Conservation (phyloP, 129 eudicot species). For the Heracleum sosnowskyi region DNA sequence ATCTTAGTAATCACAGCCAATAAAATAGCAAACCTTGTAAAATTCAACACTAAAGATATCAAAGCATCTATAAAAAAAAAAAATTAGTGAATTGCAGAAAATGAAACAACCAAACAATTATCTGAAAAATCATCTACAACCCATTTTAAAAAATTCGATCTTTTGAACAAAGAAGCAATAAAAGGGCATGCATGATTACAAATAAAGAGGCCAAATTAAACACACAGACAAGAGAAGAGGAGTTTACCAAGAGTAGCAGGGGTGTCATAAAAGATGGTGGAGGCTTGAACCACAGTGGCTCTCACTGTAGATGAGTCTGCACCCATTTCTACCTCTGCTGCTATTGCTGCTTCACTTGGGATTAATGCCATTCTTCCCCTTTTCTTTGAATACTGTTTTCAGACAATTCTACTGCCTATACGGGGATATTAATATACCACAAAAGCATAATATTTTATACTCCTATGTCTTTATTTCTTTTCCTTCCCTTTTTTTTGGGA, state of each 20-base stretch:
- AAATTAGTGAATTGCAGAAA: not conserved
- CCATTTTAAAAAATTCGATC: not conserved
- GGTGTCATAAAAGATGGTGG: conserved; percentile 94
- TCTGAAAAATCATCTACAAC: too few relatives aligned
- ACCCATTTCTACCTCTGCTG: conserved; percentile 79
- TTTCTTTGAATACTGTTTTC: not conserved
- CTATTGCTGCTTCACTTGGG: not conserved
- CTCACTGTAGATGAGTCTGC: conserved; percentile 68
- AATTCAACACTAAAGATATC: not conserved
- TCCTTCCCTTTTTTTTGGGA: too few relatives aligned
- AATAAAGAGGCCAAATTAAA: too few relatives aligned
- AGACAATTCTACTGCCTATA: not conserved
- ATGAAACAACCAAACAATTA: not conserved
- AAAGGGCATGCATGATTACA: not conserved
- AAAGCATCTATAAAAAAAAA: not conserved
- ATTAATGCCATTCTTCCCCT: not conserved
- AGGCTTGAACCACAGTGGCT: conserved; percentile 90
- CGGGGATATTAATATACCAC: too few relatives aligned
- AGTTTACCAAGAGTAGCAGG: conserved; percentile 86
- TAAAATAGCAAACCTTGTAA: not conserved
- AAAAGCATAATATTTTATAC: too few relatives aligned
- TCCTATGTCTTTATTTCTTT: too few relatives aligned
- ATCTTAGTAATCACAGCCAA: not conserved
- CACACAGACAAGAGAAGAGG: not conserved
- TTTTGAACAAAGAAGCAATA: not conserved